Evolutionary conservation across 306 rosid genomes (phyloP).

Genomic region (Phaseolus lunatus): DNA sequence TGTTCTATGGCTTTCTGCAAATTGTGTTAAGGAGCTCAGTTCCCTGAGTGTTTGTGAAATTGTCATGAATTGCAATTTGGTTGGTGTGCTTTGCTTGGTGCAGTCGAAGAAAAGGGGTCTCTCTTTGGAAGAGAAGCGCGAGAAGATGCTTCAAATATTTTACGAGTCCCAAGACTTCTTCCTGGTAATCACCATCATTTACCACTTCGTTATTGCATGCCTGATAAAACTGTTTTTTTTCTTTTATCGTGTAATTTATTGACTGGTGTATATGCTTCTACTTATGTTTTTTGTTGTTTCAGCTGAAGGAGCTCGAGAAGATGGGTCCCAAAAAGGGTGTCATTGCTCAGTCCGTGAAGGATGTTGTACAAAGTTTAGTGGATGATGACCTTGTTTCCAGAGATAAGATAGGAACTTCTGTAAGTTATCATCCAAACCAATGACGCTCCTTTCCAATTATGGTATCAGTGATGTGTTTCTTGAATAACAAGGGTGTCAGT

Average conservation of each 20-base stretch:
- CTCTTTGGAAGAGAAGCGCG: constrained; percentile 97
- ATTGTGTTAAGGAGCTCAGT: not conserved
- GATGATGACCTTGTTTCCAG: constrained; percentile 94
- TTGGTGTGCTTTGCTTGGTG: constrained; percentile 18
- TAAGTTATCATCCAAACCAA: constrained; percentile 54
- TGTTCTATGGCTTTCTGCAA: not conserved
- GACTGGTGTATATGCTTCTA: not conserved
- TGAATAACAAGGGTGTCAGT: not conserved
- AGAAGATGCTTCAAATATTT: constrained; percentile 95
- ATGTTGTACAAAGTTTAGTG: constrained; percentile 90
- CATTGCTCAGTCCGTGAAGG: constrained; percentile 93
- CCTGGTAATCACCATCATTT: constrained; percentile 60
- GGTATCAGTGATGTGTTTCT: not conserved
- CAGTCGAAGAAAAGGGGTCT: constrained; percentile 98
- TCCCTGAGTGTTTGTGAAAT: constrained; percentile 42
- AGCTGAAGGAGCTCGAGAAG: constrained; percentile 99
- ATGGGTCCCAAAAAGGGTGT: constrained; percentile 91
- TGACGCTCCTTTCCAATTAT: not conserved
- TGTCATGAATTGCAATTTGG: not conserved
- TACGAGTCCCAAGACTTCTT: constrained; percentile 88
- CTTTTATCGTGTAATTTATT: not conserved
- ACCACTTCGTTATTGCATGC: not conserved
- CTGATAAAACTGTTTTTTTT: not conserved
- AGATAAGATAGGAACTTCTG: constrained; percentile 98
- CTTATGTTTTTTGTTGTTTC: constrained; percentile 39